Evolutionary conservation across 768 basidiomycete genomes (phyloP), one percentile per base, ranked within the genome.

Genomic region (Pulveroboletus ravenelii): DNA sequence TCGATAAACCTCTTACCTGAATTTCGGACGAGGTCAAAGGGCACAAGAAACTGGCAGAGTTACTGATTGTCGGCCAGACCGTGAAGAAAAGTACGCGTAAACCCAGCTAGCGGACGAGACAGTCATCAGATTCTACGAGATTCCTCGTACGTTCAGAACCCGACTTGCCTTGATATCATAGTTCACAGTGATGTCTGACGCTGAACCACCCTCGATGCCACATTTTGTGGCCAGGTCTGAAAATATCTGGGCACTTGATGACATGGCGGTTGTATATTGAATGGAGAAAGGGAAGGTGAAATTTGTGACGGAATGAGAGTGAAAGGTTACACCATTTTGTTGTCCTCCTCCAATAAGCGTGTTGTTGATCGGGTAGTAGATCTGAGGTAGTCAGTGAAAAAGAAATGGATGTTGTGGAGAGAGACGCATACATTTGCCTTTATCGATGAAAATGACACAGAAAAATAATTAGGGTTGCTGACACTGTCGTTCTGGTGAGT

Each of bases 381-480:
- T 77, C 85, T 89, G 46, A 48, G 31, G 42, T 34, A 10, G 50
- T 57, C 36, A 61, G 37, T 47, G 29, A 47, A 30, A 42, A 6
- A n/a, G 18, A 38, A 2, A 36, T 9, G 23, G 8, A 42, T 17
- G 0, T 10, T 53, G 25, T 27, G 25, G 67, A 7, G 17, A 18
- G 15, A 34, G 37, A 29, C 23, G 38, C 64, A 46, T 65, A 85
- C 85, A 36, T 84, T 67, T 5, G 83, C 84, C 39, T 77, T 72
- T 55, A 93, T 79, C 50, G 77, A 76, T 47, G 77, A 76, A 65
- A 93, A 77, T 17, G 74, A 75, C 10, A 87, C 84, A 9, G 77
- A 67, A 62, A 93, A 89, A 68, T 80, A 89, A 64, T 92, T 92
- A 27, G 89, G 90, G 60, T 93, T 93, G 62, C 72, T 71, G 48